Evolutionary conservation across 2,329 filamentous ascomycete species (phyloP).

Genomic region (Verticillium dahliae): DNA sequence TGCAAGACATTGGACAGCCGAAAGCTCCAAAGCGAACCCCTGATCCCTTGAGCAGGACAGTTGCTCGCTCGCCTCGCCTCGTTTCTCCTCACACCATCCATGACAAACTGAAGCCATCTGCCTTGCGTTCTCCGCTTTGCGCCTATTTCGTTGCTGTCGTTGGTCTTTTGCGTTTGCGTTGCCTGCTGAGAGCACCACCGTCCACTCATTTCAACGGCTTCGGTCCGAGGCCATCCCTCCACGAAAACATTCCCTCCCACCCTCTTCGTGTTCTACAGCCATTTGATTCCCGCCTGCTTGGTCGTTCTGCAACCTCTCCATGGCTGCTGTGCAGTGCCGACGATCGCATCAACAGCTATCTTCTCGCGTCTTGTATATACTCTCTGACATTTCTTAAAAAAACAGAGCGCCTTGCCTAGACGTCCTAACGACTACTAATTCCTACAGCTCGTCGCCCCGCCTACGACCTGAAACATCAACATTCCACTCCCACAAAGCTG

Average conservation of each 20-base stretch:
- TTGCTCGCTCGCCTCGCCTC: background rate
- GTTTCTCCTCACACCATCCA: background rate
- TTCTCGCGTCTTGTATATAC: background rate
- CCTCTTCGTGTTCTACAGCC: background rate
- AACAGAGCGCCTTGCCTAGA: background rate
- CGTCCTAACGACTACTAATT: background rate
- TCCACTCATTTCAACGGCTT: background rate
- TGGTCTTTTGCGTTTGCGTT: background rate
- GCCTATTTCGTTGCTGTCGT: background rate
- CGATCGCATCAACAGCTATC: background rate
- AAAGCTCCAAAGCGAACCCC: background rate
- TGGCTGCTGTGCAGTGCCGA: background rate
- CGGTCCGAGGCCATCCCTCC: background rate
- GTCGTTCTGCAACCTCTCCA: background rate
- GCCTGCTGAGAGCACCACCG: background rate
- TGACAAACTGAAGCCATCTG: background rate
- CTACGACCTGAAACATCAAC: constrained; percentile 5
- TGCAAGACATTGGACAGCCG: background rate
- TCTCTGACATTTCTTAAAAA: background rate
- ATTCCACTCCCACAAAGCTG: background rate
- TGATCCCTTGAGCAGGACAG: background rate
- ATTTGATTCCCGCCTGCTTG: background rate
- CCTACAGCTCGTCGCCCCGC: constrained; percentile 2
- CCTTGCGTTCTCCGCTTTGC: background rate
- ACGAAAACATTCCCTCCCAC: background rate